A percentile compares a stretch with the other conserved stretches of the same genome.
Conservation (phyloP, 768 basidiomycete species). For the Asterophora lycoperdoides region DNA sequence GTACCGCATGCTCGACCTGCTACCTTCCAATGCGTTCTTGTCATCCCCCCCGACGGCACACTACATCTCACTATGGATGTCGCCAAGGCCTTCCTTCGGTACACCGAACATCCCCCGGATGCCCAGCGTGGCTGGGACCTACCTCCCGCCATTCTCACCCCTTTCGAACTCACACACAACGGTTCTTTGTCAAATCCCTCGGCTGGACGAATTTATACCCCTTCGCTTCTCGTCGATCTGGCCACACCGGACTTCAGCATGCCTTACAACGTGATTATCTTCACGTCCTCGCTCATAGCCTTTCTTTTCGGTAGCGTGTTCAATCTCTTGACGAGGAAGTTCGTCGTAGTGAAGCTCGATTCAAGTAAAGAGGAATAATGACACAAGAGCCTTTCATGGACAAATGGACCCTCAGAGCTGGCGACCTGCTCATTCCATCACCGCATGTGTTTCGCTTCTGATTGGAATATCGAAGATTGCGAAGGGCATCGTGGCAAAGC, state of each 20-base stretch:
- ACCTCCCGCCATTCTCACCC: constrained; percentile 76
- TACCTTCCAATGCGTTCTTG: constrained; percentile 66
- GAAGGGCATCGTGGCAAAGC: constrained; percentile 4
- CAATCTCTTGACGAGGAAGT: constrained; percentile 78
- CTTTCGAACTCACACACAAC: constrained; percentile 23
- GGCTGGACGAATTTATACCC: constrained; percentile 63
- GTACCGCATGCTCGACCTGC: constrained; percentile 71
- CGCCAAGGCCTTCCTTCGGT: constrained; percentile 80
- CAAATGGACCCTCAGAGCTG: constrained; percentile 1
- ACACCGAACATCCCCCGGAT: constrained; percentile 95
- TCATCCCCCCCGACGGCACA: constrained; percentile 63
- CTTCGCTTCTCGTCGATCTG: constrained; percentile 81
- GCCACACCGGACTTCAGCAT: constrained; percentile 99
- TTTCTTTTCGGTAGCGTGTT: constrained; percentile 92
- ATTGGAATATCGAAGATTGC: constrained; percentile 13
- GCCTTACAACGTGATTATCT: constrained; percentile 99
- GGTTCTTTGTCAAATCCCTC: constrained; percentile 12
- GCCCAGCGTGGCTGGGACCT: constrained; percentile 94
- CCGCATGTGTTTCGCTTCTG: constrained; percentile 11
- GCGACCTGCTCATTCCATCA: not conserved
- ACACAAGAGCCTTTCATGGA: constrained; percentile 7
- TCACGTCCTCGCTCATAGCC: constrained; percentile 87
- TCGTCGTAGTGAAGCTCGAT: constrained; percentile 49
- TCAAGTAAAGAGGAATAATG: constrained; percentile 12
- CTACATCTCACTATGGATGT: constrained; percentile 69